Conservation (phyloP, 202 grass and related monocot species). For the Digitaria exilis region DNA sequence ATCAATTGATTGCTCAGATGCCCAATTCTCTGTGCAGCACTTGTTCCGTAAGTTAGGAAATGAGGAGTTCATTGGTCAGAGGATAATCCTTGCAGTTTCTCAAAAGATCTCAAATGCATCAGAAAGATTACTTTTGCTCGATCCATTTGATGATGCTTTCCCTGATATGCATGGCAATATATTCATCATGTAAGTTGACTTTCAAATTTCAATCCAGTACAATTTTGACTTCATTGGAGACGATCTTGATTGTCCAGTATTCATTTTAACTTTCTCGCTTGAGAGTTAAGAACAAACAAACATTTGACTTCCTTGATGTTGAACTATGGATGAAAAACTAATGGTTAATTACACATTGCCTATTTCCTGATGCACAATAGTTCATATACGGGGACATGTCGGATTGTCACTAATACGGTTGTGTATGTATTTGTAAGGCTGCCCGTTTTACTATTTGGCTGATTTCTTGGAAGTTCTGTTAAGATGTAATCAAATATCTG, state of each 20-base stretch:
- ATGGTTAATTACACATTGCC: neutral
- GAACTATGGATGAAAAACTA: conserved; percentile 16
- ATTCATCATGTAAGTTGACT: conserved; percentile 75
- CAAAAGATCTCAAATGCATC: conserved; percentile 76
- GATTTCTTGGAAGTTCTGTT: neutral
- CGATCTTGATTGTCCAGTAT: neutral
- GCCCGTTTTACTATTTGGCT: neutral
- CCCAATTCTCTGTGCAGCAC: conserved; percentile 80
- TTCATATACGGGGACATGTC: neutral
- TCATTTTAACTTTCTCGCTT: neutral
- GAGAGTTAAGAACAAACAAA: neutral
- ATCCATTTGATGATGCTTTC: conserved; percentile 86
- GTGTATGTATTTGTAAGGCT: neutral
- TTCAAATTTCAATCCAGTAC: conserved; percentile 23
- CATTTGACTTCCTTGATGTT: neutral
- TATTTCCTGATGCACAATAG: neutral
- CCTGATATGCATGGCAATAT: conserved; percentile 77
- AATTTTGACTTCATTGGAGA: conserved; percentile 3
- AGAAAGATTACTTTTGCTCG: conserved; percentile 74
- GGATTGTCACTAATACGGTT: neutral
- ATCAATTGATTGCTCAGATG: conserved; percentile 55
- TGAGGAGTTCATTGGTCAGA: conserved; percentile 77
- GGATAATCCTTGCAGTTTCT: conserved; percentile 74
- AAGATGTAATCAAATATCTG: neutral
- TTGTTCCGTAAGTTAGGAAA: conserved; percentile 78